Percentiles rank a stretch among this genome's conserved stretches.
These are phyloP conservation scores for Aspergillus biplanus DNA, from an alignment of 495 filamentous ascomycete genomes.

Conservation along the genomic window DNA sequence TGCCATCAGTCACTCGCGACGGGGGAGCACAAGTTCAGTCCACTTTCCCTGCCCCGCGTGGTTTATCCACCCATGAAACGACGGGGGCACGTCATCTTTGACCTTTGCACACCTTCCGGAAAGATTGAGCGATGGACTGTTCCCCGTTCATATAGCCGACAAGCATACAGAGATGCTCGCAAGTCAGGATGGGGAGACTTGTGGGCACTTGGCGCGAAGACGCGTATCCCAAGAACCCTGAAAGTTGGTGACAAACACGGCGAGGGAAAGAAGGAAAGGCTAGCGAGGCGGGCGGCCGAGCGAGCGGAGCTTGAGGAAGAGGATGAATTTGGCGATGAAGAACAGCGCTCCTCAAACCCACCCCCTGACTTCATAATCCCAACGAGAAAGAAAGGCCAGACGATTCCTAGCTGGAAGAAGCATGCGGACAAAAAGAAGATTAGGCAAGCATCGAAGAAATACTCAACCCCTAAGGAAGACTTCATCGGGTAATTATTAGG, in stretches of 20 bases:
- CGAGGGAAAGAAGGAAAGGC: constrained; percentile 55
- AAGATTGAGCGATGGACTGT: constrained; percentile 94
- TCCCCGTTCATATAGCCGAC: constrained; percentile 74
- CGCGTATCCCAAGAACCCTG: constrained; percentile 62
- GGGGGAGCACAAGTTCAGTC: constrained; percentile 41
- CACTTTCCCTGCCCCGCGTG: constrained; percentile 75
- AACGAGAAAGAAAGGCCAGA: constrained; percentile 43
- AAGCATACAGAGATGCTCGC: constrained; percentile 87
- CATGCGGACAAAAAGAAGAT: constrained; percentile 47
- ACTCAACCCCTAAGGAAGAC: constrained; percentile 27
- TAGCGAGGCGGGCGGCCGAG: constrained; percentile 39
- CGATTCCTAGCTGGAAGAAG: constrained; percentile 53
- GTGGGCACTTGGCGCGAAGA: constrained; percentile 95
- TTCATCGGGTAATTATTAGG: constrained; percentile 20
- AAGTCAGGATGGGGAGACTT: constrained; percentile 92
- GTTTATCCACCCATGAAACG: constrained; percentile 84
- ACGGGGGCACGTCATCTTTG: constrained; percentile 82
- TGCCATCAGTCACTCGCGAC: constrained; percentile 8
- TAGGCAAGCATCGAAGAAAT: constrained; percentile 46
- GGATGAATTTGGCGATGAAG: constrained; percentile 25
- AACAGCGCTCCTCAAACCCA: constrained; percentile 39
- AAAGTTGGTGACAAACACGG: constrained; percentile 64
- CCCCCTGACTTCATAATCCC: constrained; percentile 27
- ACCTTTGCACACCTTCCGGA: constrained; percentile 86
- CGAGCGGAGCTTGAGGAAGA: constrained; percentile 38